phyloP scores from a whole-genome alignment of 2,329 filamentous ascomycete species.

The Colletotrichum cereale region DNA sequence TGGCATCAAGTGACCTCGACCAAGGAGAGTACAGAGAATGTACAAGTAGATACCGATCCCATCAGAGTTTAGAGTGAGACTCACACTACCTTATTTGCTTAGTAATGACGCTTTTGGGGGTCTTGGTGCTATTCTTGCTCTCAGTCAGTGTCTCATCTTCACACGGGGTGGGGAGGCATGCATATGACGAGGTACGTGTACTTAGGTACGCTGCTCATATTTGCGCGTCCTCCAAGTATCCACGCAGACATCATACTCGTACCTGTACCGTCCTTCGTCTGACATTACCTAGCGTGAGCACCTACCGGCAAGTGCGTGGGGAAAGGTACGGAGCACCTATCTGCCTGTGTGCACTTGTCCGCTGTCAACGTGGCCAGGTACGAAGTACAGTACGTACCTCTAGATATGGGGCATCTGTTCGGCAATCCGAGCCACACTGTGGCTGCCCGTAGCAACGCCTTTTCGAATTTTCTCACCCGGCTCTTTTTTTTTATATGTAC shows the following conservation, averaged over 20 bases:
- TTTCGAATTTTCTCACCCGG: conserved; percentile 13
- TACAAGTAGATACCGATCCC: background rate
- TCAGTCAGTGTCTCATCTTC: background rate
- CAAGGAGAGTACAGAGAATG: conserved; percentile 17
- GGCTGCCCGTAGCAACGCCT: conserved; percentile 36
- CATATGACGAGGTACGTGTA: background rate
- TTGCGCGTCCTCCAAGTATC: too few relatives aligned
- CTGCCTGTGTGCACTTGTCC: background rate
- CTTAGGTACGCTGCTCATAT: background rate
- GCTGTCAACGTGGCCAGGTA: background rate
- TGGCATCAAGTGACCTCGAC: background rate
- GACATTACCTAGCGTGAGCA: too few relatives aligned
- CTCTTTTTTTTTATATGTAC: background rate
- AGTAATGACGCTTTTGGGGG: background rate
- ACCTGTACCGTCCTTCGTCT: too few relatives aligned
- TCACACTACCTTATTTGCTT: background rate
- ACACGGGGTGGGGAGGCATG: background rate
- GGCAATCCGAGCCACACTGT: conserved; percentile 34
- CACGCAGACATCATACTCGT: too few relatives aligned
- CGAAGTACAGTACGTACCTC: background rate
- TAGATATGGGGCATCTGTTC: background rate
- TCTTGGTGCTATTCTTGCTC: background rate
- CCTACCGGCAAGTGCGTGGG: conserved; percentile 3
- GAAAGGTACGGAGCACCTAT: conserved; percentile 1
- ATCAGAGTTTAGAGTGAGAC: background rate